Conservation (phyloP, 139 green algal species). For the Chlorella sp. region DNA sequence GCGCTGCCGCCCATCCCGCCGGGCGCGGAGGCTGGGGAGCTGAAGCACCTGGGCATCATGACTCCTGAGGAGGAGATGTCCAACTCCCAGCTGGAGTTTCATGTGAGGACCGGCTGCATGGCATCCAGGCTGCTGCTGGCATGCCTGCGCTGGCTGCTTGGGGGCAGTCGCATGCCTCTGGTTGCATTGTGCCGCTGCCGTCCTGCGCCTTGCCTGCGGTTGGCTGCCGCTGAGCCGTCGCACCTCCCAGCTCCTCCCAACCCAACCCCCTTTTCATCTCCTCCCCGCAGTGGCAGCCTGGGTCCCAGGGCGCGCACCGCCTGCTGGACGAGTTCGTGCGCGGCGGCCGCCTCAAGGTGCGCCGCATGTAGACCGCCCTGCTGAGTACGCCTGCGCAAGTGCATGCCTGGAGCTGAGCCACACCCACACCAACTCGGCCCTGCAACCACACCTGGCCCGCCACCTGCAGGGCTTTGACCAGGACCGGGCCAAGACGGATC, state of each 20-base stretch:
- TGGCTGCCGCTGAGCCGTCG: neutral
- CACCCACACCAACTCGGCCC: too few relatives aligned
- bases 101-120: constrained; percentile 35
- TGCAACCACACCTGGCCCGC: too few relatives aligned
- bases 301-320: constrained; percentile 57
- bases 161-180: neutral
- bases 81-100: constrained; percentile 77
- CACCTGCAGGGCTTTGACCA: constrained; percentile 70
- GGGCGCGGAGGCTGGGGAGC: constrained; percentile 1
- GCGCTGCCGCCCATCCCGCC: constrained; percentile 52
- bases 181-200: neutral
- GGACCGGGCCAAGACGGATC: constrained; percentile 83
- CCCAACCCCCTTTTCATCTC: neutral
- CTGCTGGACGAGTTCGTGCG: constrained; percentile 77
- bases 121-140: neutral
- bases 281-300: constrained; percentile 75
- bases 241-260: neutral
- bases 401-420: too few relatives aligned
- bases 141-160: neutral
- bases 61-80: constrained; percentile 70
- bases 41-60: constrained; percentile 78
- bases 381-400: too few relatives aligned
- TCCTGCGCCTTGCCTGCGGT: neutral
- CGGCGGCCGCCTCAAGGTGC: constrained; percentile 30
- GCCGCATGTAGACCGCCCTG: too few relatives aligned